Base-by-base conservation (phyloP, 2,329 filamentous ascomycete genomes). In the Blumeriella jaapii region DNA sequence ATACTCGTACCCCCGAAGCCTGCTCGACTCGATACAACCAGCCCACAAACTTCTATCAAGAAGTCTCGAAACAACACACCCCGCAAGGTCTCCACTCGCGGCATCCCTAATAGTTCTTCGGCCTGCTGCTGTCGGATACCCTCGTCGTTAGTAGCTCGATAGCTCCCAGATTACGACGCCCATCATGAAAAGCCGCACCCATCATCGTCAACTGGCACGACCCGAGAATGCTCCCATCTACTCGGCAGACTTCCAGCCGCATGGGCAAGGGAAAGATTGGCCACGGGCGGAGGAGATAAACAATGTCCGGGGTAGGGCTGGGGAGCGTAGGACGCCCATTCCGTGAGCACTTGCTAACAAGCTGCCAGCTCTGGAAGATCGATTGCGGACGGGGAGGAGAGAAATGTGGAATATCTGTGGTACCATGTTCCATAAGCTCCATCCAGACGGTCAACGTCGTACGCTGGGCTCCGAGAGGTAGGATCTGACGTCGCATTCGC, bases 171-270 rank as follows among this genome's bases (percentile, higher is more conserved):
- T 30, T n/a, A 19, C 14, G 31, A n/a, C n/a, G n/a, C 27, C 31
- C 29, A 51, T 6, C 58, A 98, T 98, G 91, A 96, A 93, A n/a
- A 73, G 87, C 86, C 57, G 80, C 85, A 55, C 89, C 91, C 52
- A 72, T 98, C 51, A 89, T 96, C 57, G 89, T 98, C 64, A 85
- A 93, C 68, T 98, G 91, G 91, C 93, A 98, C 63, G 84, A n/a
- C n/a, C 95, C 61, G 84, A 94, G 57, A 94, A 93, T 63, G 78
- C 84, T 52, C 91, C 91, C 40, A 87, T 98, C 58, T 98, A 96
- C 65, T 95, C 89, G 27, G 85, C 86, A 50, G 89, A 96, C 60
- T 98, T 96, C 58, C 89, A 98, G 58, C 84, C 84, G 30, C 72
- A 84, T 55, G 86, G 85, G n/a, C n/a, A 46, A 95, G 91, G 60